Evolutionary conservation across 495 filamentous ascomycete genomes (phyloP), one percentile per base, ranked within the genome.

Genomic region (Copromyces sp.): DNA sequence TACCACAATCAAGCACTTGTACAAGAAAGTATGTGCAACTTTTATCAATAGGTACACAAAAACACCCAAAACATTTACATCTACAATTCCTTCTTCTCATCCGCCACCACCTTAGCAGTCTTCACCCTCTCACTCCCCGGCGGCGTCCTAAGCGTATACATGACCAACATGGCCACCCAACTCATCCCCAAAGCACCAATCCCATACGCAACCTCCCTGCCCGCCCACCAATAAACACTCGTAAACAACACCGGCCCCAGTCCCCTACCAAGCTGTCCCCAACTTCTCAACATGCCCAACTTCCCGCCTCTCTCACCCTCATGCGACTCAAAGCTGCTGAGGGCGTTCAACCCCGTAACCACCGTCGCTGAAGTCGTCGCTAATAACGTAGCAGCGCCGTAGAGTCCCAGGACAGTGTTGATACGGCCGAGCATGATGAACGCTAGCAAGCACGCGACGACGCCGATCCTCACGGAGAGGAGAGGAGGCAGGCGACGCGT

Each of bases 211-310:
- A 90, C 83, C 77, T 96, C 91, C 45, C 95, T 84, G 0, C 96
- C 95, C 39, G 93, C 94, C 96, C 96, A 99, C 95, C 95, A 99
- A 83, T 98, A 99, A 72, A 99, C 85, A n/a, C 92, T 91, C 75
- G 95, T 98, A 77, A 98, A 99, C 65, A 96, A 78, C 35, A 98
- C 77, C 2, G 95, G 95, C 0, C 95, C 95, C 24, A 95, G 80
- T 4, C 94, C 92, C 32, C 96, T 85, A 3, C 95, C 96, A 11
- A 94, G 84, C 83, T 98, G 95, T 4, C 95, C 91, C 83, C 84
- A 88, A 78, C 93, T 95, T 32, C 95, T 84, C 72, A 97, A 88
- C 69, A 93, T 89, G 0, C 95, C 95, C 73, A 98, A 80, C 70
- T 95, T 95, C 29, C 89, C 89, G 3, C 95, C 95, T 40, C 95